These are phyloP conservation scores for Catenaria anguillulae DNA, from an alignment of 371 early-diverging fungal genomes.

Conservation along the genomic window DNA sequence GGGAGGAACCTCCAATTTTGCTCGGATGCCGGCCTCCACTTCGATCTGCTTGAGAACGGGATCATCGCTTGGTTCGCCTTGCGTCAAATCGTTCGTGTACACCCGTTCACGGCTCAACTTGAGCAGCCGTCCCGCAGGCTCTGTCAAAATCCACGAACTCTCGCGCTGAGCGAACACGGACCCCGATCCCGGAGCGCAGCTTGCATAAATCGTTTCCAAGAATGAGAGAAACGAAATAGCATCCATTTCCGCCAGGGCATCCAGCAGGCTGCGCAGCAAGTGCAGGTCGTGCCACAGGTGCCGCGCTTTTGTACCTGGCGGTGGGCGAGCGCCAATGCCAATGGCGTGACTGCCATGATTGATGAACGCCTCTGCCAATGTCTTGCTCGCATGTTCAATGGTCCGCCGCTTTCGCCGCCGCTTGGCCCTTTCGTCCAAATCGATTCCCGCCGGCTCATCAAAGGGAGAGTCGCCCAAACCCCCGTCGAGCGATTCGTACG, in stretches of 20 bases:
- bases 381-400: neutral
- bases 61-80: neutral
- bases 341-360: neutral
- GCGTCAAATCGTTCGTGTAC: conserved; percentile 14
- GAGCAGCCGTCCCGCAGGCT: conserved; percentile 66
- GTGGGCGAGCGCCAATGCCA: neutral
- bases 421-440: no score
- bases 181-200: conserved; percentile 11
- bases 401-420: neutral
- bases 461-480: neutral
- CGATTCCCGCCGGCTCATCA: no score
- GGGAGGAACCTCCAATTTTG: conserved; percentile 74
- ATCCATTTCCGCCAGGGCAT: conserved; percentile 65
- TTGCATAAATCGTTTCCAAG: conserved; percentile 55
- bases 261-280: neutral
- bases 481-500: neutral
- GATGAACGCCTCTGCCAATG: neutral
- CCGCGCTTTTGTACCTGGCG: neutral
- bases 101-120: conserved; percentile 39
- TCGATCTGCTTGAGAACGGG: conserved; percentile 7
- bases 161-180: conserved; percentile 15
- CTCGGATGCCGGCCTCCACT: conserved; percentile 44
- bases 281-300: neutral
- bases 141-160: conserved; percentile 63
- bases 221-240: conserved; percentile 72